Evolutionary conservation across 2,329 filamentous ascomycete genomes (phyloP), one percentile per base, ranked within the genome.

Genomic region (Aspergillus amoenus): DNA sequence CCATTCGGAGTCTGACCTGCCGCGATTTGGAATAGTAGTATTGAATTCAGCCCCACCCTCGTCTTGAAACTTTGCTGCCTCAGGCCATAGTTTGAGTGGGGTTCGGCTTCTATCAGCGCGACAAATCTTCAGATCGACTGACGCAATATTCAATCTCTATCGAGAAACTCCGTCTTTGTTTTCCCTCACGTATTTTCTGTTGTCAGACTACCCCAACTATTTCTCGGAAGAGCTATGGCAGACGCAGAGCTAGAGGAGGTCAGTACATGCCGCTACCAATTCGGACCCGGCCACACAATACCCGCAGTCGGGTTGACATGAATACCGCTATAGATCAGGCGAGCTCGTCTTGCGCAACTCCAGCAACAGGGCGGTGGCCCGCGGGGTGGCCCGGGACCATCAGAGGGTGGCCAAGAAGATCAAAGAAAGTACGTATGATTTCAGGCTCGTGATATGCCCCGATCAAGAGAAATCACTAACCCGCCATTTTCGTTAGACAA

Each of bases 331-430:
- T 70, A 96, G 89, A 97, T 97, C 72, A 84, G 93, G 73, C 89
- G 91, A 76, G 93, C 93, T 69, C 91, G 94, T 61, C 87, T 97
- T 54, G 90, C 93, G 76, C 93, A 99, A 79, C 88, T 97, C 65
- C 94, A 95, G 76, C 84, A 92, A 67, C 82, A 85, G 59, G 82
- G 81, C 57, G 77, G 81, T 56, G 77, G 59, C 34, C 76, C 77
- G 46, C 77, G 79, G 59, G 77, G 78, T 58, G 75, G 75, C 41
- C 76, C 77, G 59, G 75, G 75, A 40, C 76, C 77, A 60, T 80
- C 78, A 66, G 80, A 80, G 52, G 78, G 80, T n/a, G 42, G 39
- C 61, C 79, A 84, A 58, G 84, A 90, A 61, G 85, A 90, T 56
- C 81, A 90, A 70, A 83, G 83, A 74, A 82, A 85, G 86, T 88